phyloP scores from a whole-genome alignment of 805 yeast genomes.

The Hanseniaspora pseudoguilliermondii region DNA sequence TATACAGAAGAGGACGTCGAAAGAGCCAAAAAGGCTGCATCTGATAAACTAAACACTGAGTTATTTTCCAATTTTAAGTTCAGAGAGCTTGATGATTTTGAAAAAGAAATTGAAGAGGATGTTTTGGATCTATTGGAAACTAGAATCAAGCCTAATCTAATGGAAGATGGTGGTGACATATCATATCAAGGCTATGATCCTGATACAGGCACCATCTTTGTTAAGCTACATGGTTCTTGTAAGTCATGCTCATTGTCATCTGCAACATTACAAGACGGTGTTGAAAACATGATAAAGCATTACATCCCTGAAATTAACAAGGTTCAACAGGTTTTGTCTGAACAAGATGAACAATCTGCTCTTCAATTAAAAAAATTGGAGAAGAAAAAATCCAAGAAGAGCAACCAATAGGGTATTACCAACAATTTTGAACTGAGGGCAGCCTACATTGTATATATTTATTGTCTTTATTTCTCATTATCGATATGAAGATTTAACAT shows the following conservation, averaged over 20 bases:
- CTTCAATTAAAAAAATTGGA: slow-evolving; percentile 80
- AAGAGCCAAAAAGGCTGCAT: slow-evolving; percentile 20
- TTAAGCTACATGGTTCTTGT: slow-evolving; percentile 91
- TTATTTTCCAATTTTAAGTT: slow-evolving; percentile 16
- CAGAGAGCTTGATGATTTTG: slow-evolving; percentile 40
- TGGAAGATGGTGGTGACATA: slow-evolving; percentile 97
- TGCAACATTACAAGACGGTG: slow-evolving; percentile 87
- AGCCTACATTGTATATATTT: too few species aligned
- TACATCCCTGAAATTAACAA: slow-evolving; percentile 89
- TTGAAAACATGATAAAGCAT: slow-evolving; percentile 92
- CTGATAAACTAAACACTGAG: slow-evolving; percentile 18
- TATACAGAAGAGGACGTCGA: slow-evolving; percentile 29
- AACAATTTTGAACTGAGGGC: too few species aligned
- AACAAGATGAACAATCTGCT: slow-evolving; percentile 59
- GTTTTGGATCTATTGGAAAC: slow-evolving; percentile 87
- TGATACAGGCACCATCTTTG: slow-evolving; percentile 73
- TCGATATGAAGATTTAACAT: too few species aligned
- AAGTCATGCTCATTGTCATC: slow-evolving; percentile 83
- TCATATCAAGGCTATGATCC: slow-evolving; percentile 78
- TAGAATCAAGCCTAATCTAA: slow-evolving; percentile 91
- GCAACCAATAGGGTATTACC: too few species aligned
- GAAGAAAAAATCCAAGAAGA: slow-evolving; percentile 29
- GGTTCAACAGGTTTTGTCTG: slow-evolving; percentile 79
- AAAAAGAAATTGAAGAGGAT: slow-evolving; percentile 71
- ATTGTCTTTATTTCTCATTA: too few species aligned